These are phyloP conservation scores for Uronychia setigera DNA, from an alignment of 73 alveolate genomes.

Conservation along the genomic window DNA sequence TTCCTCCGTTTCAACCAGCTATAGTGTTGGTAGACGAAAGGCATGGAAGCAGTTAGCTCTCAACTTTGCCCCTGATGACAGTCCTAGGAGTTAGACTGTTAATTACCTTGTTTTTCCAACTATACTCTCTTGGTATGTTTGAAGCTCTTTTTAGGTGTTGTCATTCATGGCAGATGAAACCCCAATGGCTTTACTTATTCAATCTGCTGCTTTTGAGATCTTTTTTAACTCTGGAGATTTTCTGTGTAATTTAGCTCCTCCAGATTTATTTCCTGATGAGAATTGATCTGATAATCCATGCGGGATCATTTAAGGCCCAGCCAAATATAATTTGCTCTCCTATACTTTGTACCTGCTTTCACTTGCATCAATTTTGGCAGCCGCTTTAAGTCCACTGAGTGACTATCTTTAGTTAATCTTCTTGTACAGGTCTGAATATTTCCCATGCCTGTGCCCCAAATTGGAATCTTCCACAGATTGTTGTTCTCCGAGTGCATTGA, in stretches of 20 bases:
- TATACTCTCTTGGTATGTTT: background rate
- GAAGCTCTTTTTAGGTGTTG: background rate
- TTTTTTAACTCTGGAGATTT: background rate
- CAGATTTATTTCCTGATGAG: background rate
- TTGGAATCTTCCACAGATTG: too few relatives aligned
- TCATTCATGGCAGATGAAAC: background rate
- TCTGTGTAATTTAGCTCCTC: too few relatives aligned
- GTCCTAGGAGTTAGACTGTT: background rate
- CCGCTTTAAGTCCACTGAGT: background rate
- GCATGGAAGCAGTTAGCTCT: background rate
- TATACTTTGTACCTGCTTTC: background rate
- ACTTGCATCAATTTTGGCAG: background rate
- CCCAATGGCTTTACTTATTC: background rate
- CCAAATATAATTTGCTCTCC: background rate
- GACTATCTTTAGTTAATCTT: background rate
- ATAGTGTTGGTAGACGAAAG: background rate
- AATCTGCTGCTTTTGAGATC: background rate
- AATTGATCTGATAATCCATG: too few relatives aligned
- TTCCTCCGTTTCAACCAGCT: background rate
- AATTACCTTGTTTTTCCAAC: background rate
- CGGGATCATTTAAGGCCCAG: background rate
- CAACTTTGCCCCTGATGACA: background rate
- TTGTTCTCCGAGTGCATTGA: too few relatives aligned
- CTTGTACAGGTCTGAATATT: background rate
- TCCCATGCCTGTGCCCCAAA: too few relatives aligned